A percentile compares a stretch with the other conserved stretches of the same genome.
Conservation (phyloP, 306 rosid species). For the Luffa aegyptiaca region DNA sequence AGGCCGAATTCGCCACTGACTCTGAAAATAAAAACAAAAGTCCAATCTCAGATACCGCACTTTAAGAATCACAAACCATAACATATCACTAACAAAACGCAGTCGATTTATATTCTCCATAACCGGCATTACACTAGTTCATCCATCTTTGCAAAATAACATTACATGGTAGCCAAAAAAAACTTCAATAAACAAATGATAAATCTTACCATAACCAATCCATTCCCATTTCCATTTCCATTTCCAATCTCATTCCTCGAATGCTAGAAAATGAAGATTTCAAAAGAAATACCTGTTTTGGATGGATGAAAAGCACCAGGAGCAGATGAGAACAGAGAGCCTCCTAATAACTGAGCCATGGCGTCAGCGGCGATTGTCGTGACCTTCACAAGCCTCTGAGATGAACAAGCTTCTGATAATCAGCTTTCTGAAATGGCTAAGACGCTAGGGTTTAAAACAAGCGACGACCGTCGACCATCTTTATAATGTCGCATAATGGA, state of each 20-base stretch:
- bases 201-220: background rate
- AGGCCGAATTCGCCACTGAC: background rate
- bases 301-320: constrained; percentile 15
- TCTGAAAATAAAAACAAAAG: background rate
- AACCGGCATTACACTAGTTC: background rate
- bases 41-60: background rate
- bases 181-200: background rate
- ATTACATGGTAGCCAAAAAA: background rate
- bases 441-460: constrained; percentile 4
- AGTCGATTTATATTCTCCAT: background rate
- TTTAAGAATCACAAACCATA: background rate
- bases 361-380: background rate
- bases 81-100: background rate
- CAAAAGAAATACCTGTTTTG: constrained; percentile 21
- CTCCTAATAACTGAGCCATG: constrained; percentile 58
- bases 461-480: background rate
- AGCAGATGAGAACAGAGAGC: constrained; percentile 24
- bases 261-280: background rate
- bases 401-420: background rate
- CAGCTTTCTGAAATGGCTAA: background rate
- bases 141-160: background rate
- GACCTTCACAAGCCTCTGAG: background rate
- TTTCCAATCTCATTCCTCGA: background rate
- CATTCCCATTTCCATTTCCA: no score
- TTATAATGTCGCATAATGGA: background rate